A percentile compares a stretch with the other conserved stretches of the same genome.
Evolutionary conservation across 1,284 basidiomycete genomes (phyloP).

Genomic region (Ustilago shanxiensis): DNA sequence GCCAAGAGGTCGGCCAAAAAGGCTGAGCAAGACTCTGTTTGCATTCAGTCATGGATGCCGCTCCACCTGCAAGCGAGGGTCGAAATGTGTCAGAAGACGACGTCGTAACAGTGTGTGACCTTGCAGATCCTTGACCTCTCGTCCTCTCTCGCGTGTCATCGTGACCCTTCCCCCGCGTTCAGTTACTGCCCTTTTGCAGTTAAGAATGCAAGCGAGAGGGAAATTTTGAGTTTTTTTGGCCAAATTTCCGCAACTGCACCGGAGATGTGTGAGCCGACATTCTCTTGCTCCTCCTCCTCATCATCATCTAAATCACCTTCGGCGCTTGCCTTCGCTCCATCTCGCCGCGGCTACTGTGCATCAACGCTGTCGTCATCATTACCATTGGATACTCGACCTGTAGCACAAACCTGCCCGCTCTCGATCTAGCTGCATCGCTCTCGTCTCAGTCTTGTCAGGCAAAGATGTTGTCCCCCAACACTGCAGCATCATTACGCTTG

Average conservation of each 20-base stretch:
- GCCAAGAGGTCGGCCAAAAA: conserved; percentile 5
- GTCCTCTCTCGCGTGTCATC: conserved; percentile 3
- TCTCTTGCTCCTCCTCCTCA: not conserved
- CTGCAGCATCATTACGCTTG: conserved; percentile 16
- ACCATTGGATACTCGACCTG: not conserved
- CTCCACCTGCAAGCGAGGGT: not conserved
- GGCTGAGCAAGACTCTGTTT: not conserved
- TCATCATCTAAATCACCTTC: not conserved
- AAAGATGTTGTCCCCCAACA: conserved; percentile 22
- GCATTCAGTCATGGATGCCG: not conserved
- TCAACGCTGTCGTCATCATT: not conserved
- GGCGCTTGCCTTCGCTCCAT: not conserved
- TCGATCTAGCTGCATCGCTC: not conserved
- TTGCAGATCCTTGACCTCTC: not conserved
- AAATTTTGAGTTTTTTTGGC: not conserved
- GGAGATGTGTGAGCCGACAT: conserved; percentile 22
- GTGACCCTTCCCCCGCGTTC: not conserved
- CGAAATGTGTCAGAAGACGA: not conserved
- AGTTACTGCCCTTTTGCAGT: not conserved
- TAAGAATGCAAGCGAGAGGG: conserved; percentile 1
- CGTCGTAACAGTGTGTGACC: conserved; percentile 4
- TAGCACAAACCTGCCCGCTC: not conserved
- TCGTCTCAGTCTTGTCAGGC: not conserved
- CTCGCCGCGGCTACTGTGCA: not conserved
- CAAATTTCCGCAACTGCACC: not conserved